These are phyloP conservation scores for Isoetes taiwanensis DNA, from an alignment of 75 land plant genomes.

Conservation along the genomic window DNA sequence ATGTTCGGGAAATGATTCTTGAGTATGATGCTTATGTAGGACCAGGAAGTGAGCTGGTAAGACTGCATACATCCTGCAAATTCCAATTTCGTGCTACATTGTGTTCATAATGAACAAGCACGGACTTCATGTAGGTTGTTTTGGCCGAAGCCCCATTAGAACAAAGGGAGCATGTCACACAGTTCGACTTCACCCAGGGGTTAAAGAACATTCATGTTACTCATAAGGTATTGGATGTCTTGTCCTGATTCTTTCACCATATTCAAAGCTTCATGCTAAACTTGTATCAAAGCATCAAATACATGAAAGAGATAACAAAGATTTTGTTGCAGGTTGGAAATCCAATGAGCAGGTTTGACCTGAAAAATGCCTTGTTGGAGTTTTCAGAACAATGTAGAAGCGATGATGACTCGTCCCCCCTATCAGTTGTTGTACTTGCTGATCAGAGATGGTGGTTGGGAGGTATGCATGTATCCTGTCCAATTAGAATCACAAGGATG, in stretches of 20 bases:
- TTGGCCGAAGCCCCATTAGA: slow-evolving; percentile 54
- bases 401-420: slow-evolving; percentile 31
- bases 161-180: slow-evolving; percentile 32
- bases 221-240: slow-evolving; percentile 36
- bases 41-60: too few species aligned
- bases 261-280: not conserved
- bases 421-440: slow-evolving; percentile 61
- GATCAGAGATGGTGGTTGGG: slow-evolving; percentile 60
- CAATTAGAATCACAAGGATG: not conserved
- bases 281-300: not conserved
- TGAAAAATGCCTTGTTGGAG: slow-evolving; percentile 46
- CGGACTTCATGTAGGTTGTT: slow-evolving; percentile 56
- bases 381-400: slow-evolving; percentile 23
- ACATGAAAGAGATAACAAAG: not conserved
- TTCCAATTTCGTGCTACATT: too few species aligned
- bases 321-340: slow-evolving; percentile 49
- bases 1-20: slow-evolving; percentile 69
- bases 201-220: slow-evolving; percentile 48
- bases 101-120: too few species aligned
- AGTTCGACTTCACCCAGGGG: not conserved
- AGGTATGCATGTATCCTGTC: slow-evolving; percentile 33
- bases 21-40: too few species aligned
- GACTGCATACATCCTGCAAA: too few species aligned
- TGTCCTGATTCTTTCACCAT: not conserved
- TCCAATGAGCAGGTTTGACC: slow-evolving; percentile 55